phyloP scores from a whole-genome alignment of 345 rosid species.

The Ricinus communis region DNA sequence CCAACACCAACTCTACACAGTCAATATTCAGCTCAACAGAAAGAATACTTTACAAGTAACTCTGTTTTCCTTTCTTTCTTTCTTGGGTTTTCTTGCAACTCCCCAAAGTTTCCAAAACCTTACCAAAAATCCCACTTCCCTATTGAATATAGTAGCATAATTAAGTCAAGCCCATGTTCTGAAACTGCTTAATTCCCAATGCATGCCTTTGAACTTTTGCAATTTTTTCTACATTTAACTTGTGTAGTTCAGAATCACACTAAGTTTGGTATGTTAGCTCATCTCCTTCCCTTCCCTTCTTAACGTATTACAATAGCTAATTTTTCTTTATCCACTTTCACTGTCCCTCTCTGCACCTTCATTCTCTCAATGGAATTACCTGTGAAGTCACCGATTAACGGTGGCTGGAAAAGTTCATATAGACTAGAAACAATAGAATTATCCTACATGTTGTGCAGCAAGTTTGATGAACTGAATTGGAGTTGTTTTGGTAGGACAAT shows the following conservation, averaged over 20 bases:
- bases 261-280: constrained; percentile 78
- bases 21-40: constrained; percentile 57
- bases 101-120: constrained; percentile 24
- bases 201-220: background rate
- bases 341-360: constrained; percentile 14
- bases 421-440: constrained; percentile 57
- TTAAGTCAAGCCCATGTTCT: constrained; percentile 11
- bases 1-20: constrained; percentile 23
- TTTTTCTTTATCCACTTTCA: constrained; percentile 20
- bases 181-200: background rate
- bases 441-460: constrained; percentile 52
- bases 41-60: background rate
- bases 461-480: constrained; percentile 36
- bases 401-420: constrained; percentile 41
- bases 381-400: constrained; percentile 41
- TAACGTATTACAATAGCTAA: constrained; percentile 5
- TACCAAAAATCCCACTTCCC: constrained; percentile 27
- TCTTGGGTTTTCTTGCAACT: constrained; percentile 23
- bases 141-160: background rate
- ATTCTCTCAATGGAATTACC: constrained; percentile 64
- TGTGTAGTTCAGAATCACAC: constrained; percentile 18
- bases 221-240: background rate
- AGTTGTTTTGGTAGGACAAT: constrained; percentile 26
- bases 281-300: constrained; percentile 46
- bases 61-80: constrained; percentile 2